These are phyloP conservation scores for Eudorina sp. DNA, from an alignment of 139 green algal genomes.

Conservation along the genomic window DNA sequence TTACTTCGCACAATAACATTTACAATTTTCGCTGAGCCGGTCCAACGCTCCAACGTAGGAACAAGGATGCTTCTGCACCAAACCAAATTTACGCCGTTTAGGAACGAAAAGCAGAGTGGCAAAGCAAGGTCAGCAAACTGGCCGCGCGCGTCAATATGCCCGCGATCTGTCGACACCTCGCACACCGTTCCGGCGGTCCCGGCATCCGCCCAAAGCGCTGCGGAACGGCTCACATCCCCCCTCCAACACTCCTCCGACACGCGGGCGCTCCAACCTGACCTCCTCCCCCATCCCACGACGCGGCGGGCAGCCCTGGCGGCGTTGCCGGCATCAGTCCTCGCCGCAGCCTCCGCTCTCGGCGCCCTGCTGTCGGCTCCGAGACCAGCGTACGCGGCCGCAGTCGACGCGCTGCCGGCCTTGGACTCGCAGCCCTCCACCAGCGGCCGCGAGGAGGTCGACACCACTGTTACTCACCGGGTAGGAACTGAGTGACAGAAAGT, in stretches of 20 bases:
- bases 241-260: neutral
- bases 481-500: no score
- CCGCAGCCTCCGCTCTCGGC: neutral
- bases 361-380: neutral
- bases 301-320: neutral
- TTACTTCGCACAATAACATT: no score
- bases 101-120: no score
- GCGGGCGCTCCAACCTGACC: neutral
- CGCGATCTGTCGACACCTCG: no score
- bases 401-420: neutral
- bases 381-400: neutral
- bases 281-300: neutral
- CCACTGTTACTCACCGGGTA: constrained; percentile 33
- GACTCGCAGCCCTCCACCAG: constrained; percentile 37
- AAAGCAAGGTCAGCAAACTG: no score
- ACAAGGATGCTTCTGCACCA: no score
- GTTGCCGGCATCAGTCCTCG: neutral
- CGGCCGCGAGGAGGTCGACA: constrained; percentile 20
- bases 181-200: no score
- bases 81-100: no score
- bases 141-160: no score
- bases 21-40: no score
- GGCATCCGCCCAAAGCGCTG: neutral
- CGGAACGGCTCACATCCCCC: neutral
- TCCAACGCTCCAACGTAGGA: no score